Evolutionary conservation across 306 rosid species (phyloP).

Genomic region (Mucuna pruriens): DNA sequence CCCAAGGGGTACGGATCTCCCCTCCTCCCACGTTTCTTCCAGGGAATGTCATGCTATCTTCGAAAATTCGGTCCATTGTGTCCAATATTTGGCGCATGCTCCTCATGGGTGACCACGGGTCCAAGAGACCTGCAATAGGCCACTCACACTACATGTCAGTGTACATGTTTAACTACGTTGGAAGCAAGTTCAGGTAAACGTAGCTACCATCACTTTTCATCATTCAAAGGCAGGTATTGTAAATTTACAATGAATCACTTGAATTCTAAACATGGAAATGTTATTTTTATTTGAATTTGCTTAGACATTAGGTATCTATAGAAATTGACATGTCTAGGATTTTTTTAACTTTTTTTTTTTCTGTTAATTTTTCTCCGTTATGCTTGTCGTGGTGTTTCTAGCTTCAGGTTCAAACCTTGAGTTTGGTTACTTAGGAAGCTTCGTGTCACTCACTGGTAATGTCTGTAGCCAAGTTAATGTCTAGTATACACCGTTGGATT

Average conservation of each 20-base stretch:
- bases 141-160: slow-evolving; percentile 12
- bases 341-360: not conserved
- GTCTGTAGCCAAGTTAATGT: not conserved
- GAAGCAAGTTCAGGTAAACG: slow-evolving; percentile 14
- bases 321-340: not conserved
- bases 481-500: too few species aligned
- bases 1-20: slow-evolving; percentile 71
- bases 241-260: not conserved
- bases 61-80: slow-evolving; percentile 70
- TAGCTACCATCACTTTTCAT: not conserved
- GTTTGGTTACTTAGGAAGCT: not conserved
- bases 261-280: not conserved
- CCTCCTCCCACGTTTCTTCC: slow-evolving; percentile 54
- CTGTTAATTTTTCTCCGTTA: not conserved
- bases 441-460: not conserved
- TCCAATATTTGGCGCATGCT: slow-evolving; percentile 83
- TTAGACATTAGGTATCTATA: not conserved
- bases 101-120: slow-evolving; percentile 78
- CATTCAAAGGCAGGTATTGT: not conserved
- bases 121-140: slow-evolving; percentile 57
- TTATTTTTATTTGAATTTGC: not conserved
- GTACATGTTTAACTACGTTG: not conserved
- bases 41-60: slow-evolving; percentile 53
- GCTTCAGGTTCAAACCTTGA: not conserved
- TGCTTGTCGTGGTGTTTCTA: not conserved